These are phyloP conservation scores for Phytophthora tentaculata DNA, from an alignment of 352 stramenopile genomes.

Conservation along the genomic window DNA sequence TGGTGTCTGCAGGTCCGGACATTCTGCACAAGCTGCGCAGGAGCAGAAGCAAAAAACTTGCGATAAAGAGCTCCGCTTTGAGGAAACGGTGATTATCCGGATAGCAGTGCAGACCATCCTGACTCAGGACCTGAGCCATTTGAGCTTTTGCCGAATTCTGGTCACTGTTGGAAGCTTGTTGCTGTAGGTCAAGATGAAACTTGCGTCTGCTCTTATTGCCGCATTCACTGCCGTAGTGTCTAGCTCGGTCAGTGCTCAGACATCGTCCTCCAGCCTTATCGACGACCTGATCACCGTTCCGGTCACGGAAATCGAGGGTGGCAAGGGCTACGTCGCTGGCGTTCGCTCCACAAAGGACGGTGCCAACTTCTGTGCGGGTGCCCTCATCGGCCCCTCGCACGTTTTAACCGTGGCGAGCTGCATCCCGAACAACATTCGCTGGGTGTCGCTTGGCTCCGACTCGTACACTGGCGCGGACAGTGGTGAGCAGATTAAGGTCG, in stretches of 20 bases:
- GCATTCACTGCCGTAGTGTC: slow-evolving; percentile 8
- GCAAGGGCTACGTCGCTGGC: slow-evolving; percentile 48
- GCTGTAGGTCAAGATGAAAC: slow-evolving; percentile 25
- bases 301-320: slow-evolving; percentile 35
- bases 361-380: slow-evolving; percentile 35
- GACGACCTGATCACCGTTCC: slow-evolving; percentile 23
- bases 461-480: slow-evolving; percentile 42
- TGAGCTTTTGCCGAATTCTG: slow-evolving; percentile 28
- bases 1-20: slow-evolving; percentile 15
- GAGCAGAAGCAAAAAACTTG: not conserved
- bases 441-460: slow-evolving; percentile 58
- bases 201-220: slow-evolving; percentile 16
- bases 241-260: slow-evolving; percentile 10
- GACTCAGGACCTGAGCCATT: too few relatives aligned
- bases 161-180: not conserved
- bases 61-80: not conserved
- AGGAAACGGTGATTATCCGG: slow-evolving; percentile 17
- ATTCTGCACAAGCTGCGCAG: too few relatives aligned
- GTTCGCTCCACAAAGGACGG: slow-evolving; percentile 36
- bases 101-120: slow-evolving; percentile 10
- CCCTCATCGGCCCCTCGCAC: slow-evolving; percentile 55
- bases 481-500: slow-evolving; percentile 58
- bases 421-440: slow-evolving; percentile 48
- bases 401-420: slow-evolving; percentile 53
- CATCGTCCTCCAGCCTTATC: slow-evolving; percentile 11